Evolutionary conservation across 2,329 filamentous ascomycete genomes (phyloP).

Genomic region (Fusarium poae): DNA sequence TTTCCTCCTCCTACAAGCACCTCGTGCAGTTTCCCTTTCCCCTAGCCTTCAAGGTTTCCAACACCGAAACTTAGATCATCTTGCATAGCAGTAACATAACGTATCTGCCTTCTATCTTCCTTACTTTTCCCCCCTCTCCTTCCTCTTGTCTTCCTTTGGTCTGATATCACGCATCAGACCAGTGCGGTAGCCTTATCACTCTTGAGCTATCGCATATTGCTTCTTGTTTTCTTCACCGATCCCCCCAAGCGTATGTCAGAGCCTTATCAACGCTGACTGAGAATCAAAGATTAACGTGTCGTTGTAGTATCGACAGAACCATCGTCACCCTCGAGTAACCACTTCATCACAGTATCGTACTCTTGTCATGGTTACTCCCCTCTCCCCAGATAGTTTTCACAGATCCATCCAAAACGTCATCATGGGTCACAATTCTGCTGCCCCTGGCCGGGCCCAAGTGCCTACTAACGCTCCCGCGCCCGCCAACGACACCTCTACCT

Average conservation of each 20-base stretch:
- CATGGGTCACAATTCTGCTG: constrained; percentile 5
- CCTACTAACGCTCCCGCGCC: background rate
- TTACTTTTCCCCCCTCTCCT: background rate
- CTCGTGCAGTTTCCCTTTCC: background rate
- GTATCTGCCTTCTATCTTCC: background rate
- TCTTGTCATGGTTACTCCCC: constrained; percentile 9
- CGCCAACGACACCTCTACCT: background rate
- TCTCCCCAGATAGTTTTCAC: constrained; percentile 27
- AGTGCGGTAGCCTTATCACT: background rate
- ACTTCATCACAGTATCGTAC: background rate
- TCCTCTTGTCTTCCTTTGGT: background rate
- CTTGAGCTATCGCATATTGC: background rate
- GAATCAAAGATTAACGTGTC: background rate
- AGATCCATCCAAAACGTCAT: constrained; percentile 9
- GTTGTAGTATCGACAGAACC: background rate
- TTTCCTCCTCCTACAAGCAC: background rate
- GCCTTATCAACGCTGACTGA: background rate
- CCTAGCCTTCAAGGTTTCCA: background rate
- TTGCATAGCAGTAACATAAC: background rate
- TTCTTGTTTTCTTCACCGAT: background rate
- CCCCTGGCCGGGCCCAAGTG: background rate
- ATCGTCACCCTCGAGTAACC: background rate
- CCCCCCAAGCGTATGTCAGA: background rate
- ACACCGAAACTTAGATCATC: background rate
- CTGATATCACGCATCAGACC: background rate